Percentiles rank a stretch among this genome's conserved stretches.
Conservation (phyloP, 306 rosid genomes). For the Quercus variabilis region DNA sequence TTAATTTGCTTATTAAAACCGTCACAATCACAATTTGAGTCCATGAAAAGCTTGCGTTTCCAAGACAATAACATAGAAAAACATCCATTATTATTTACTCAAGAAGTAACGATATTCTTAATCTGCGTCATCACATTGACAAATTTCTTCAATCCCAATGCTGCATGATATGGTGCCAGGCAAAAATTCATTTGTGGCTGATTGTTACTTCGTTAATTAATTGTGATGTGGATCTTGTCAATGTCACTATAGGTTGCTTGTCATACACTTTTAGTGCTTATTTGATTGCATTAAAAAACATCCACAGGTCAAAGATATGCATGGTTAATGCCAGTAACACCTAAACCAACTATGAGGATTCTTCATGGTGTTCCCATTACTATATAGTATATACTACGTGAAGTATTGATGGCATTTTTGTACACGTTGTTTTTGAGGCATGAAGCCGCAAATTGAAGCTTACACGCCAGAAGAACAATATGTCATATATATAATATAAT, state of each 20-base stretch:
- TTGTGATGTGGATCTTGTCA: conserved; percentile 4
- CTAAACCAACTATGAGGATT: conserved; percentile 17
- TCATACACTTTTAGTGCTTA: neutral
- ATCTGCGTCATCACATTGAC: too few species aligned
- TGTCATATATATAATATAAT: too few species aligned
- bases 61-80: neutral
- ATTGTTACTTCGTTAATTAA: neutral
- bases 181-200: neutral
- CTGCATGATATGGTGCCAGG: neutral
- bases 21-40: neutral
- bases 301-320: conserved; percentile 26
- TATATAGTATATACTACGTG: neutral
- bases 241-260: too few species aligned
- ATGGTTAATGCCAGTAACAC: conserved; percentile 30
- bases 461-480: conserved; percentile 26
- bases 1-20: neutral
- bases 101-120: too few species aligned
- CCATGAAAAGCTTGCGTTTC: neutral
- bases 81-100: neutral
- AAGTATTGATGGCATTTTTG: conserved; percentile 11
- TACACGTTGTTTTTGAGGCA: conserved; percentile 31
- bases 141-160: neutral
- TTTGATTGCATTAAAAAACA: conserved; percentile 1
- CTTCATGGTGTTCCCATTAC: conserved; percentile 12
- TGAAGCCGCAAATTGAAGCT: conserved; percentile 47